Base-by-base conservation (phyloP, 1,139 yeast genomes). In the Pichia sp. region DNA sequence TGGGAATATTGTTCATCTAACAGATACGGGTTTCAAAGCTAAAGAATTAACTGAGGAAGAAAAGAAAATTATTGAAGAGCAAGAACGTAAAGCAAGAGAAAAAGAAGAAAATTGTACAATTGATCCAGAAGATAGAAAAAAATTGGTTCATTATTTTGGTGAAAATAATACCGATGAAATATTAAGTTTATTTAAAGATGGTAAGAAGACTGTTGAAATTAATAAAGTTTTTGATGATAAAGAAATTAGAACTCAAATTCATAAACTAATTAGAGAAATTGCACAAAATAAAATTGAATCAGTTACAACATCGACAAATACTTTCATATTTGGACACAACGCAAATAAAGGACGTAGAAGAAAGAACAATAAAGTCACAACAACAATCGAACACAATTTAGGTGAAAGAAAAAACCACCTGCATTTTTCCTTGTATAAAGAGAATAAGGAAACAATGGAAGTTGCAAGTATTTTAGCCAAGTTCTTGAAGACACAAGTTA, bases 391-490 rank as follows among this genome's bases (percentile, higher is more conserved):
- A 55, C 79, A 76, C 53, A 79, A 88, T 0, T 71, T 85, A 52
- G 96, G 96, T 4, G 79, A 82, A 16, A 72, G 73, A 52, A 81
- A 82, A 58, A 76, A 79, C 42, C 87, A 69, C 64, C 69, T 92
- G 39, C 92, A 85, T 60, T 85, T 90, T 61, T 80, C 87, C 5
- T 72, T 92, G 32, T 90, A 85, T 70, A 92, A 92, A 65, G 97
- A 92, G 62, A 94, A 94, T 68, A 85, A 92, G 63, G 99, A 92
- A 60, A 90, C 99, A 1, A 89, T 92, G 97, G 97, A 92, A 66
- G 90, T 87, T 9, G 94, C 95, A 1, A 76, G 81, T 27, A 69
- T 85, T 34, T 70, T 92, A 42, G 71, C 92, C 38, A 85, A 84
- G 61, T 76, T 86, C 55, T 71, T 92, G 57, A 76, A 90, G 53